Percentiles rank a stretch among this genome's conserved stretches.
These are phyloP conservation scores for Nemania serpens DNA, from an alignment of 2,329 filamentous ascomycete species.

Conservation along the genomic window DNA sequence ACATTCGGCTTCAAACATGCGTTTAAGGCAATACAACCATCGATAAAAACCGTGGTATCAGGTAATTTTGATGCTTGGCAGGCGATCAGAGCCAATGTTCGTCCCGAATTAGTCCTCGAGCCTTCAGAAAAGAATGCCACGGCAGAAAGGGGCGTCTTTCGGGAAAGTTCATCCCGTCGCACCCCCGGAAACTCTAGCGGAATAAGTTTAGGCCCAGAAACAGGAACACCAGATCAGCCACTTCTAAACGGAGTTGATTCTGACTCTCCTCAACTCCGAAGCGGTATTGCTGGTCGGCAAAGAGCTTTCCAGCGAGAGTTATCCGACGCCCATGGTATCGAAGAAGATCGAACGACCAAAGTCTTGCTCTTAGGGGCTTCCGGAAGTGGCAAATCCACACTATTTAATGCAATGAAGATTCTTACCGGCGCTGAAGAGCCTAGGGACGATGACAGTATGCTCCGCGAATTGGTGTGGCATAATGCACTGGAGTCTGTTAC, in stretches of 20 bases:
- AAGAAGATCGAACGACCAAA: not conserved
- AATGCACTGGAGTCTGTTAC: slow-evolving; percentile 10
- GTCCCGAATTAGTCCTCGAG: not conserved
- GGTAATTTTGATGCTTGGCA: not conserved
- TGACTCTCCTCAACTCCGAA: too few relatives aligned
- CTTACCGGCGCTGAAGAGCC: not conserved
- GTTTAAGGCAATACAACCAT: slow-evolving; percentile 4
- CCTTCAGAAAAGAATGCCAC: not conserved
- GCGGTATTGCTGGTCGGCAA: too few relatives aligned
- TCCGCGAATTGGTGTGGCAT: slow-evolving; percentile 8
- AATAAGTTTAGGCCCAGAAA: too few relatives aligned
- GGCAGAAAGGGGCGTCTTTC: too few relatives aligned
- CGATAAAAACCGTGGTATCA: not conserved
- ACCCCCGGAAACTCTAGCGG: too few relatives aligned
- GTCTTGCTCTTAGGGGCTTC: slow-evolving; percentile 19
- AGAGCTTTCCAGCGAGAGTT: too few relatives aligned
- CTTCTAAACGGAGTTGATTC: too few relatives aligned
- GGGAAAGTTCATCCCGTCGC: too few relatives aligned
- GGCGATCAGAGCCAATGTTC: not conserved
- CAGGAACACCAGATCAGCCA: too few relatives aligned
- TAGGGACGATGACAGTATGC: not conserved
- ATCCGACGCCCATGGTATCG: not conserved
- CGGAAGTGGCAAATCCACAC: slow-evolving; percentile 16
- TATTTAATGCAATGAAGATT: slow-evolving; percentile 5
- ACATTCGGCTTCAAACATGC: not conserved